phyloP scores from a whole-genome alignment of 495 filamentous ascomycete genomes.

The Talaromyces nanjingensis region DNA sequence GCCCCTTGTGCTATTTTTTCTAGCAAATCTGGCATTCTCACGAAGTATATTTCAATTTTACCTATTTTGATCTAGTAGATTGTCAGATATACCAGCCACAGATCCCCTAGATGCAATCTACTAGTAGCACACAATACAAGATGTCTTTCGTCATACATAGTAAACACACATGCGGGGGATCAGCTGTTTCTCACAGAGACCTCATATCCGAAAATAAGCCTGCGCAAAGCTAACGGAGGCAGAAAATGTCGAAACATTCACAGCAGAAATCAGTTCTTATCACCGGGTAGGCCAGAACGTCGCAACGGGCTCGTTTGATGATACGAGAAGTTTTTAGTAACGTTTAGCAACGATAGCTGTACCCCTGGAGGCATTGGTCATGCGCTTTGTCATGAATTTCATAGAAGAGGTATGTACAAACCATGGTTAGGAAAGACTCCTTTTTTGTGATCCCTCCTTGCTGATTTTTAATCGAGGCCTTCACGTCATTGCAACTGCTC shows the following conservation, averaged over 20 bases:
- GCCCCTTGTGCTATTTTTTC: not conserved
- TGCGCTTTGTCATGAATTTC: conserved; percentile 32
- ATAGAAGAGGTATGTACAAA: conserved; percentile 6
- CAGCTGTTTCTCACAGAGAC: not conserved
- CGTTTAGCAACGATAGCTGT: conserved; percentile 20
- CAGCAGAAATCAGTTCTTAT: conserved; percentile 33
- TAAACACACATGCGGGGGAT: not conserved
- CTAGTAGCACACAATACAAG: not conserved
- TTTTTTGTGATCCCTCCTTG: not conserved
- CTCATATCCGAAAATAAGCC: not conserved
- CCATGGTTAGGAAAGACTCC: not conserved
- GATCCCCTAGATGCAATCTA: not conserved
- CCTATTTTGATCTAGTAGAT: not conserved
- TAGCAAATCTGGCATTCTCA: not conserved
- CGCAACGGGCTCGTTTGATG: not conserved
- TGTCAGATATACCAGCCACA: not conserved
- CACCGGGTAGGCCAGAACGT: conserved; percentile 19
- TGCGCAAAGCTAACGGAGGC: not conserved
- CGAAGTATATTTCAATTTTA: not conserved
- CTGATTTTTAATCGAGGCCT: conserved; percentile 13
- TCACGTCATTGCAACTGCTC: conserved; percentile 31
- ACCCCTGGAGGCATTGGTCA: conserved; percentile 37
- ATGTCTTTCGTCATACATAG: not conserved
- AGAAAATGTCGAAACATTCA: not conserved
- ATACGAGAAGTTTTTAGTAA: not conserved